phyloP scores from a whole-genome alignment of 2,329 filamentous ascomycete species.

The Basipetospora chlamydospora region DNA sequence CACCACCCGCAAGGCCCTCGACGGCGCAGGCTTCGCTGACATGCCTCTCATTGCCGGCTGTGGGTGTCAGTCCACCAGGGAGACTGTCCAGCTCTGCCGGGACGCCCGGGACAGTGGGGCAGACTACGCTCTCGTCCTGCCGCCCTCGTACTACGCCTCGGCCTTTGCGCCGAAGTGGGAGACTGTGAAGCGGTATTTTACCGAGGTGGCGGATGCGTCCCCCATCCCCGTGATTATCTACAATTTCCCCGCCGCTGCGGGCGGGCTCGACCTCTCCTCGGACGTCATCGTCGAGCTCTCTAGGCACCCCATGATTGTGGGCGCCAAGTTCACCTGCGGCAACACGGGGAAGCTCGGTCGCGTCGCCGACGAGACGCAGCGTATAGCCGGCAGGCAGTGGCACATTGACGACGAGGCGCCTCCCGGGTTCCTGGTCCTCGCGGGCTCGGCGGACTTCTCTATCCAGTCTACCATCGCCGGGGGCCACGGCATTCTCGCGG shows the following conservation, averaged over 20 bases:
- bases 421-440: constrained; percentile 51
- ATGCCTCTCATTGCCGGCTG: constrained; percentile 66
- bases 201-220: constrained; percentile 39
- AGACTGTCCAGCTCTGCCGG: constrained; percentile 53
- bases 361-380: constrained; percentile 32
- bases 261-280: constrained; percentile 42
- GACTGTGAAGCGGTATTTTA: constrained; percentile 38
- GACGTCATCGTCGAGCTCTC: constrained; percentile 39
- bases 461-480: constrained; percentile 54
- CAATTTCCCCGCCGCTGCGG: constrained; percentile 45
- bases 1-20: constrained; percentile 54
- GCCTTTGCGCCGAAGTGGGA: constrained; percentile 47
- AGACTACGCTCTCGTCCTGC: constrained; percentile 62
- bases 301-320: constrained; percentile 41
- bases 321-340: constrained; percentile 49
- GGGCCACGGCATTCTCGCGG: constrained; percentile 57
- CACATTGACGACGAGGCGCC: too few species aligned
- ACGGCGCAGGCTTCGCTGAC: constrained; percentile 43
- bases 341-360: constrained; percentile 45
- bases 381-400: too few species aligned
- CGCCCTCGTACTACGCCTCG: constrained; percentile 60
- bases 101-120: constrained; percentile 57
- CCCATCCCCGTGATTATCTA: constrained; percentile 48
- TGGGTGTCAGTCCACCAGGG: constrained; percentile 57
- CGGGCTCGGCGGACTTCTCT: constrained; percentile 59